A percentile compares a stretch with the other conserved stretches of the same genome.
These are phyloP conservation scores for Myrica gale DNA, from an alignment of 306 rosid genomes.

Conservation along the genomic window DNA sequence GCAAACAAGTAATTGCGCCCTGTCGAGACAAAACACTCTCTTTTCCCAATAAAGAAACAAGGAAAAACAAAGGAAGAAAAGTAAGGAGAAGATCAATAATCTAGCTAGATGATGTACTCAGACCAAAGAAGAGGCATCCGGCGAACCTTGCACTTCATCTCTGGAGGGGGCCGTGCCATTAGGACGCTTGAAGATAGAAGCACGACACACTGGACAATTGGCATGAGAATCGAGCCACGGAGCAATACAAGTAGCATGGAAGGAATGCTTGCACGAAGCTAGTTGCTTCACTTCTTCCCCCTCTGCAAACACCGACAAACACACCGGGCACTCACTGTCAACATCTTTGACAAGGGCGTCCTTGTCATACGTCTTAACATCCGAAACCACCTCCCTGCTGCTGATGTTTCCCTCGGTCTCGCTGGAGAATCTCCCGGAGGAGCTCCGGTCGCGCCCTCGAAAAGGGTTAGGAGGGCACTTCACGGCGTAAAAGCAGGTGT, in stretches of 20 bases:
- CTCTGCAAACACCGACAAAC: constrained; percentile 56
- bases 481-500: constrained; percentile 66
- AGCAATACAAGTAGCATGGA: constrained; percentile 62
- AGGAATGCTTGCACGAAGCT: constrained; percentile 64
- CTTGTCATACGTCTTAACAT: constrained; percentile 36
- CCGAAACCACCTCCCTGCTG: constrained; percentile 22
- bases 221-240: constrained; percentile 62
- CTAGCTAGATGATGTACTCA: constrained; percentile 21
- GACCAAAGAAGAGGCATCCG: constrained; percentile 48
- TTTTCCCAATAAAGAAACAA: neutral
- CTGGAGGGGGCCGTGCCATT: constrained; percentile 22
- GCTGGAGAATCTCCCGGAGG: constrained; percentile 23
- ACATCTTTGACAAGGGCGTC: constrained; percentile 44
- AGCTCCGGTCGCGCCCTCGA: constrained; percentile 30
- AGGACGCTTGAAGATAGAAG: constrained; percentile 34
- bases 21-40: neutral
- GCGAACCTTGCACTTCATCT: constrained; percentile 39
- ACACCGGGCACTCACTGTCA: constrained; percentile 76
- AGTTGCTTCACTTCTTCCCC: constrained; percentile 67
- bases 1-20: neutral
- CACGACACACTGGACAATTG: constrained; percentile 78
- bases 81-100: neutral
- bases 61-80: neutral
- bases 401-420: neutral
- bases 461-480: constrained; percentile 47